A percentile compares a stretch with the other conserved stretches of the same genome.
Conservation (phyloP, 2,329 filamentous ascomycete species). For the Aspergillus udagawae region DNA sequence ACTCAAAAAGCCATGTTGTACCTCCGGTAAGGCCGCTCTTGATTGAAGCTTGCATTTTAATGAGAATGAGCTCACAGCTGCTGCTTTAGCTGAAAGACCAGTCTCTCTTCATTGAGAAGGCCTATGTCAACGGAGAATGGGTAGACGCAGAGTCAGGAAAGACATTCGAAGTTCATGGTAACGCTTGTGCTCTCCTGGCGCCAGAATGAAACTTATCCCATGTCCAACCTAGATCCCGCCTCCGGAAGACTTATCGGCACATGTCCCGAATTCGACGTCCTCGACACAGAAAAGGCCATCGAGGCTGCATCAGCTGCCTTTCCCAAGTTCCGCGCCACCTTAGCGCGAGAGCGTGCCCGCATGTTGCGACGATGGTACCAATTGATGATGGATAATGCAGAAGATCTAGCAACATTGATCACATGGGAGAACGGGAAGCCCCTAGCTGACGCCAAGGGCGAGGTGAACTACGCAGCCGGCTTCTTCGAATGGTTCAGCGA, state of each 20-base stretch:
- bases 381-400: slow-evolving; percentile 61
- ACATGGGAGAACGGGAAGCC: slow-evolving; percentile 70
- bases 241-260: slow-evolving; percentile 76
- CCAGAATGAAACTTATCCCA: neutral
- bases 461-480: slow-evolving; percentile 55
- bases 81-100: slow-evolving; percentile 64
- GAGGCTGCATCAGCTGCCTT: slow-evolving; percentile 73
- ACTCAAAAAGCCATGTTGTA: slow-evolving; percentile 39
- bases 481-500: slow-evolving; percentile 64
- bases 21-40: slow-evolving; percentile 31
- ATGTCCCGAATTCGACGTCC: slow-evolving; percentile 72
- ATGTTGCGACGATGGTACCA: slow-evolving; percentile 66
- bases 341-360: slow-evolving; percentile 56
- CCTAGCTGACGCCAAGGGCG: slow-evolving; percentile 56
- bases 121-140: slow-evolving; percentile 93
- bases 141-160: slow-evolving; percentile 77
- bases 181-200: slow-evolving; percentile 3
- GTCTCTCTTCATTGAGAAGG: slow-evolving; percentile 76
- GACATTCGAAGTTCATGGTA: slow-evolving; percentile 82
- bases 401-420: slow-evolving; percentile 62
- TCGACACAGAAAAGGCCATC: slow-evolving; percentile 79
- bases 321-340: slow-evolving; percentile 56
- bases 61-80: slow-evolving; percentile 3
- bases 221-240: slow-evolving; percentile 62
- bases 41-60: neutral